Base-by-base conservation (phyloP, 1,284 basidiomycete genomes). In the Schizopora paradoxa region DNA sequence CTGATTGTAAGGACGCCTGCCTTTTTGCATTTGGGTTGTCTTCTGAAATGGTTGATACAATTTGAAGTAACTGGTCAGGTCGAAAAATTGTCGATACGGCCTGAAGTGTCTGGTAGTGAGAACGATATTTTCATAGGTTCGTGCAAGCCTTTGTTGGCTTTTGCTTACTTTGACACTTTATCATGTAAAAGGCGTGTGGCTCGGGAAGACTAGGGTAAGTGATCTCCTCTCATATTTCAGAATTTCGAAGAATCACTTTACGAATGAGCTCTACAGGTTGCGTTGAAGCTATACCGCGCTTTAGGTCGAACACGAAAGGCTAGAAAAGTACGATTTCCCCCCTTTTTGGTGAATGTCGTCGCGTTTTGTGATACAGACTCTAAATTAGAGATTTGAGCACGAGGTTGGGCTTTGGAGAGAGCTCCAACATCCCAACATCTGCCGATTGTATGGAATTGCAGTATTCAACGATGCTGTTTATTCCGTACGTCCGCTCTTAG, bases 21-120 rank as follows among this genome's bases (percentile, higher is more conserved):
- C 18, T 23, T 18, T 28, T 16, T 14, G 46, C 22, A 46, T 44
- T 26, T 23, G 29, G 21, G 6, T 22, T 33, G 27, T 36, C 18
- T 3, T 39, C 19, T n/a, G n/a, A n/a, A n/a, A 18, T 28, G 23
- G 25, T 37, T 22, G 7, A 29, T 10, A 5, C n/a, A n/a, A n/a
- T n/a, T n/a, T n/a, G 18, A 40, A 72, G 70, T 73, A 34, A 69
- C 66, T n/a, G 70, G 70, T 16, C 68, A 71, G 51, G 60, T 73
- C 8, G 54, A 53, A 11, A 44, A 59, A 32, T 58, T 53, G 14
- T 61, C 58, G 32, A 55, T 61, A 16, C 55, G 60, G 38, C 52
- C 61, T 2, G 57, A 65, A 2, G 60, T 57, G 14, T 58, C 56
- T 29, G 69, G 69, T 8, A 61, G 63, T 21, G 68, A 60, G 44